These are phyloP conservation scores for Magnusiomyces ingens DNA, from an alignment of 1,139 yeast species.

Conservation along the genomic window DNA sequence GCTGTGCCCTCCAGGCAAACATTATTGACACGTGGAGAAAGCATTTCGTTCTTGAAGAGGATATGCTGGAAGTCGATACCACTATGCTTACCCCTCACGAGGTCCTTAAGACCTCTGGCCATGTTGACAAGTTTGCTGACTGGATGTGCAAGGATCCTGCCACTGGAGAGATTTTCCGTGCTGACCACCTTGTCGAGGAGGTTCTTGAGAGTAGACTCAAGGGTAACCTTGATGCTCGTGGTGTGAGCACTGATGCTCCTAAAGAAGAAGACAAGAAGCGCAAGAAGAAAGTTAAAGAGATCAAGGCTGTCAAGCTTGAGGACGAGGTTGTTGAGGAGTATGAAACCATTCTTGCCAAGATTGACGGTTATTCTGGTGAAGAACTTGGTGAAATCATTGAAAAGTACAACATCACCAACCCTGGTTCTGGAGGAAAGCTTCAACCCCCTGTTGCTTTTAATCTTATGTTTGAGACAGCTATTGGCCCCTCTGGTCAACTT, in stretches of 20 bases:
- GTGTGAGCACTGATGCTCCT: constrained; percentile 49
- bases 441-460: constrained; percentile 94
- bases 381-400: constrained; percentile 83
- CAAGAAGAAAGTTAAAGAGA: constrained; percentile 95
- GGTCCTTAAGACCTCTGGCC: constrained; percentile 97
- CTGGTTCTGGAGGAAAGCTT: constrained; percentile 77
- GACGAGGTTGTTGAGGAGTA: constrained; percentile 74
- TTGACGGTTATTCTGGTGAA: constrained; percentile 91
- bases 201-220: constrained; percentile 91
- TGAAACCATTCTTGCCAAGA: constrained; percentile 75
- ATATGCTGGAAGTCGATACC: constrained; percentile 97
- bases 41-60: constrained; percentile 95
- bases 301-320: constrained; percentile 78
- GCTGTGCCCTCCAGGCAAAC: constrained; percentile 96
- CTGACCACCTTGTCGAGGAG: constrained; percentile 97
- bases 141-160: constrained; percentile 98
- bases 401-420: constrained; percentile 80
- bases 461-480: constrained; percentile 98
- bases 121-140: constrained; percentile 97
- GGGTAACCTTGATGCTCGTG: constrained; percentile 95
- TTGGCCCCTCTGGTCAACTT: constrained; percentile 96
- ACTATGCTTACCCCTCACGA: constrained; percentile 97
- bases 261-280: constrained; percentile 63
- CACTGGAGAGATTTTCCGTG: constrained; percentile 97
- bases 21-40: constrained; percentile 94